Percentiles rank a stretch among this genome's conserved stretches.
Evolutionary conservation across 139 green algal genomes (phyloP).

Genomic region (Tetradesmus obliquus): DNA sequence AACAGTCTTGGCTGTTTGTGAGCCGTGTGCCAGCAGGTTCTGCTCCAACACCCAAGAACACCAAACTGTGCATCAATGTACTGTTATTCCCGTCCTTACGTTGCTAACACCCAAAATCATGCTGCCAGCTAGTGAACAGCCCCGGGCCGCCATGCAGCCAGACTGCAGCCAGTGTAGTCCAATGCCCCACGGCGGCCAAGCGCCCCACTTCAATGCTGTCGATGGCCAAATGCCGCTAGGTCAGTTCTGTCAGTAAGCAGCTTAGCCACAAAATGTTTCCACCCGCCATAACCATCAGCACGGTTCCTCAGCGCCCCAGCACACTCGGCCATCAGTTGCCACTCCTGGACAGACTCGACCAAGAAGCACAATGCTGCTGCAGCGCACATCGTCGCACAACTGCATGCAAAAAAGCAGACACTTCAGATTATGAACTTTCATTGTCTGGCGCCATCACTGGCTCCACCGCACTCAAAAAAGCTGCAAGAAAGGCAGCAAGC

Average conservation of each 20-base stretch:
- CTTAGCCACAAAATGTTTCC: background rate
- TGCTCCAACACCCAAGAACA: background rate
- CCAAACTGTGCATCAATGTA: background rate
- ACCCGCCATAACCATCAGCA: background rate
- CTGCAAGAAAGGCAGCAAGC: background rate
- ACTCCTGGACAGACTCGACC: background rate
- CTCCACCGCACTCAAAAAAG: background rate
- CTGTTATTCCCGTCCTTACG: background rate
- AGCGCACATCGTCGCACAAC: background rate
- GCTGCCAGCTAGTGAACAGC: background rate
- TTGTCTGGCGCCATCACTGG: background rate
- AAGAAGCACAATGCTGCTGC: background rate
- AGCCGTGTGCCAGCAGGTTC: slow-evolving; percentile 2
- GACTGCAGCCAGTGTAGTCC: background rate
- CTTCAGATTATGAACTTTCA: background rate
- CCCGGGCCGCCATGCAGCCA: background rate
- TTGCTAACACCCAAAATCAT: background rate
- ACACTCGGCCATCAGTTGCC: background rate
- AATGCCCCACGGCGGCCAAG: background rate
- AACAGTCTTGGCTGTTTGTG: slow-evolving; percentile 3
- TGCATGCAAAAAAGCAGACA: background rate
- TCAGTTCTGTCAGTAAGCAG: background rate
- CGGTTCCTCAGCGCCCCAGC: background rate
- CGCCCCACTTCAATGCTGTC: background rate
- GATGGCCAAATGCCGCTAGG: background rate